A percentile compares a stretch with the other conserved stretches of the same genome.
Evolutionary conservation across 2,329 filamentous ascomycete species (phyloP).

Genomic region (Fusarium avenaceum): DNA sequence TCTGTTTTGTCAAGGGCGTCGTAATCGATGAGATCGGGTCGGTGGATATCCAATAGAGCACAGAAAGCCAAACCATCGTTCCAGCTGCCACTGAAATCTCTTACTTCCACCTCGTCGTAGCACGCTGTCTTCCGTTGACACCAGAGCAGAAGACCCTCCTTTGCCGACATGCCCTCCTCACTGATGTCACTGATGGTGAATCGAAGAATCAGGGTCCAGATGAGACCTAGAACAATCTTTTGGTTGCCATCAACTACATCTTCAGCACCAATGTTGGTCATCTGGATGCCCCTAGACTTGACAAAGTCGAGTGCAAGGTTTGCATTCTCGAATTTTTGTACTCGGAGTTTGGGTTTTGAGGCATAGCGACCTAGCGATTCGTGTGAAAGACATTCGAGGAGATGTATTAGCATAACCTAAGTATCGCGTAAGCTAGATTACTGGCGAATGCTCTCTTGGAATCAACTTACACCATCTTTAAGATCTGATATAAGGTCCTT

Average conservation of each 20-base stretch:
- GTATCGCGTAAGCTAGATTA: slow-evolving; percentile 6
- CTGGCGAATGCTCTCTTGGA: neutral
- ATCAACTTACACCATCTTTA: slow-evolving; percentile 86
- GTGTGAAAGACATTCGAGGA: slow-evolving; percentile 94
- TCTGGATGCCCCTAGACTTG: slow-evolving; percentile 89
- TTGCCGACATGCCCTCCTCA: slow-evolving; percentile 96
- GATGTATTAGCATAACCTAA: slow-evolving; percentile 93
- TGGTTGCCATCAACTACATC: slow-evolving; percentile 98
- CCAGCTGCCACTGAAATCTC: slow-evolving; percentile 96
- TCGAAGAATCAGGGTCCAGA: slow-evolving; percentile 97
- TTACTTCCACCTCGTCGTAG: slow-evolving; percentile 95
- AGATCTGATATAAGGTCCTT: slow-evolving; percentile 90
- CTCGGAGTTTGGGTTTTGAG: slow-evolving; percentile 93
- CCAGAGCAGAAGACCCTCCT: slow-evolving; percentile 95
- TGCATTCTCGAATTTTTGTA: slow-evolving; percentile 98
- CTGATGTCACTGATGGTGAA: slow-evolving; percentile 99
- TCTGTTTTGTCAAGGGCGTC: slow-evolving; percentile 94
- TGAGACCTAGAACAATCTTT: slow-evolving; percentile 96
- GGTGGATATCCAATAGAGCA: slow-evolving; percentile 94
- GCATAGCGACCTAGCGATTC: slow-evolving; percentile 98
- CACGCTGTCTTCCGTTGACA: slow-evolving; percentile 99
- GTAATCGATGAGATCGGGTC: slow-evolving; percentile 97
- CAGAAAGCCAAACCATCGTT: slow-evolving; percentile 98
- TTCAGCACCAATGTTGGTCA: slow-evolving; percentile 98
- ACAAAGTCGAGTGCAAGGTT: slow-evolving; percentile 96